phyloP scores from a whole-genome alignment of 208 protist species.

The Trypanosomatidae sp. region DNA sequence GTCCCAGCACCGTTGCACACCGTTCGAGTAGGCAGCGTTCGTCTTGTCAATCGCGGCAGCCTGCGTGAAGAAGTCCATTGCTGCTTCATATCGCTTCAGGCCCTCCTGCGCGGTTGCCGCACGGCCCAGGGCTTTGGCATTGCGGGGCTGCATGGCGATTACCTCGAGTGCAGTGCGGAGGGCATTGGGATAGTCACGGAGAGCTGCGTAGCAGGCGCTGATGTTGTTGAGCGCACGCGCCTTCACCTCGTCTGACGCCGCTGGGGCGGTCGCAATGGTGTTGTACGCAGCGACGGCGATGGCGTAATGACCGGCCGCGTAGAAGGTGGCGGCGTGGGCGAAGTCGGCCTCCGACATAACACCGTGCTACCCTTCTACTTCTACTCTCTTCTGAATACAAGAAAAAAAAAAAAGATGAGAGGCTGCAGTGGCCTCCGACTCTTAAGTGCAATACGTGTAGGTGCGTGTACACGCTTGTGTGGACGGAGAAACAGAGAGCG shows the following conservation, averaged over 20 bases:
- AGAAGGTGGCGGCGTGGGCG: constrained; percentile 58
- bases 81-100: constrained; percentile 68
- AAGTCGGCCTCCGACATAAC: no score
- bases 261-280: constrained; percentile 24
- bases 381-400: constrained; percentile 39
- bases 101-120: constrained; percentile 69
- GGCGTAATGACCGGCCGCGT: constrained; percentile 39
- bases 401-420: no score
- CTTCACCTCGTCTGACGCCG: constrained; percentile 22
- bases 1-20: constrained; percentile 33
- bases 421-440: no score
- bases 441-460: no score
- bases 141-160: constrained; percentile 45
- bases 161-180: constrained; percentile 48
- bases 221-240: constrained; percentile 78
- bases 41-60: constrained; percentile 36
- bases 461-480: no score
- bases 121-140: constrained; percentile 62
- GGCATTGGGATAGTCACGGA: constrained; percentile 53
- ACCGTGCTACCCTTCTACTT: no score
- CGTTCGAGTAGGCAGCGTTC: constrained; percentile 31
- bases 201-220: constrained; percentile 75
- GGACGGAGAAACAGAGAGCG: no score
- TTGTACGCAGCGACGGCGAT: constrained; percentile 57
- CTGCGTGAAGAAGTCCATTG: constrained; percentile 29